Evolutionary conservation across 768 basidiomycete genomes (phyloP).

Genomic region (Hygrophorus russula): DNA sequence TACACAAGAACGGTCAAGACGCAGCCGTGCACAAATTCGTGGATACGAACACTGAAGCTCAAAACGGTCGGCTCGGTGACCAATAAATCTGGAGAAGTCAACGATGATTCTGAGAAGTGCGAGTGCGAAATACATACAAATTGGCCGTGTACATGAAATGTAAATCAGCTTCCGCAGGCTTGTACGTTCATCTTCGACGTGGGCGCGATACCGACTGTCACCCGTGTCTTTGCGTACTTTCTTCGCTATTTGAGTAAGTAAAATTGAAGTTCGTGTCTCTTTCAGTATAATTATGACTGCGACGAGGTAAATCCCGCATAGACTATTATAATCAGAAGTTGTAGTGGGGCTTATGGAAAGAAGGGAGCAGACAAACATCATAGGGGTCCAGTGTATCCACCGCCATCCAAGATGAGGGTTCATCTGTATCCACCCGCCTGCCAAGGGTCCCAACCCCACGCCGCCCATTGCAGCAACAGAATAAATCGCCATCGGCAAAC

Average conservation of each 20-base stretch:
- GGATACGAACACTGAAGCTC: conserved; percentile 50
- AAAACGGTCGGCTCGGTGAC: conserved; percentile 65
- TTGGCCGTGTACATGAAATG: conserved; percentile 58
- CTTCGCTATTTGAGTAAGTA: conserved; percentile 56
- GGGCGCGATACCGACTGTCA: conserved; percentile 48
- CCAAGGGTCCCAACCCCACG: conserved; percentile 51
- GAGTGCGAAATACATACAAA: conserved; percentile 35
- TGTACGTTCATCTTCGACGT: conserved; percentile 51
- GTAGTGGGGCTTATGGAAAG: conserved; percentile 4
- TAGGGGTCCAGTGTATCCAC: conserved; percentile 78
- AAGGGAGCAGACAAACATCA: conserved; percentile 35
- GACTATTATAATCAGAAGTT: neutral
- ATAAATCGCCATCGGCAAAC: conserved; percentile 71
- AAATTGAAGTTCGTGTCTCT: conserved; percentile 66
- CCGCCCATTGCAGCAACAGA: conserved; percentile 47
- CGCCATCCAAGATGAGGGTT: conserved; percentile 52
- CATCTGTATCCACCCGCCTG: conserved; percentile 58
- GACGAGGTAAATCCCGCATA: conserved; percentile 32
- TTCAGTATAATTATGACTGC: conserved; percentile 43
- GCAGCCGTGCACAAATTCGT: conserved; percentile 21
- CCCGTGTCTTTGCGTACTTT: conserved; percentile 55
- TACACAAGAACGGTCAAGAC: conserved; percentile 17
- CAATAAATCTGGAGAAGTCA: conserved; percentile 36
- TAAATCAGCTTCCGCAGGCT: conserved; percentile 49
- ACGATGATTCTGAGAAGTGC: neutral